phyloP scores from a whole-genome alignment of 192 early-diverging fungal species.

The Gaertneriomyces sp. region DNA sequence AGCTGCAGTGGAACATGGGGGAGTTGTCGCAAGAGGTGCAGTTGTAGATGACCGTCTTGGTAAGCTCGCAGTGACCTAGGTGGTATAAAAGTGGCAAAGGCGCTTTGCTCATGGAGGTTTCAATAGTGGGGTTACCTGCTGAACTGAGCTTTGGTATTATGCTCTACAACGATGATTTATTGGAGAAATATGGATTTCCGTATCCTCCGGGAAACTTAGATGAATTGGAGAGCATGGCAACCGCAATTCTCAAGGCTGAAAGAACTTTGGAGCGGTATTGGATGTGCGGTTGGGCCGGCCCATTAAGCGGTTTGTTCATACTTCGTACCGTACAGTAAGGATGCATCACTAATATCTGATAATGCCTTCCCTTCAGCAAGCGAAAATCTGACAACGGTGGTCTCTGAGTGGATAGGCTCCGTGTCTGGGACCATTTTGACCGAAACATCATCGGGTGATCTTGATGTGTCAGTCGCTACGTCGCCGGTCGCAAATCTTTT shows the following conservation, averaged over 20 bases:
- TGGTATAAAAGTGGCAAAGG: conserved; percentile 1
- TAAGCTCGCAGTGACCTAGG: conserved; percentile 7
- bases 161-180: conserved; percentile 38
- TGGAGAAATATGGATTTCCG: conserved; percentile 14
- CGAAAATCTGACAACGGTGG: conserved; percentile 26
- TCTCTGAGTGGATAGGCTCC: conserved; percentile 34
- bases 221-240: conserved; percentile 35
- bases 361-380: conserved; percentile 14
- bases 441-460: conserved; percentile 1
- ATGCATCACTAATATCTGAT: not conserved
- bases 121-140: conserved; percentile 34
- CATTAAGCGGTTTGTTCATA: conserved; percentile 26
- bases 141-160: conserved; percentile 38
- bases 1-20: conserved; percentile 24
- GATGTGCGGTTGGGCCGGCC: conserved; percentile 30
- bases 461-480: conserved; percentile 30
- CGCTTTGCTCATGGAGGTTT: not conserved
- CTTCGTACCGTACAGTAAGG: not conserved
- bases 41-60: conserved; percentile 35
- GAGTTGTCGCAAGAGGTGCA: conserved; percentile 21
- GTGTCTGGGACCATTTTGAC: conserved; percentile 11
- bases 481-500: conserved; percentile 30
- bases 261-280: conserved; percentile 28
- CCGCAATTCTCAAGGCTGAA: conserved; percentile 17
- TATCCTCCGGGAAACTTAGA: conserved; percentile 29